A percentile compares a stretch with the other conserved stretches of the same genome.
Evolutionary conservation across 1,284 basidiomycete genomes (phyloP).

Genomic region (Fereydounia khargensis): DNA sequence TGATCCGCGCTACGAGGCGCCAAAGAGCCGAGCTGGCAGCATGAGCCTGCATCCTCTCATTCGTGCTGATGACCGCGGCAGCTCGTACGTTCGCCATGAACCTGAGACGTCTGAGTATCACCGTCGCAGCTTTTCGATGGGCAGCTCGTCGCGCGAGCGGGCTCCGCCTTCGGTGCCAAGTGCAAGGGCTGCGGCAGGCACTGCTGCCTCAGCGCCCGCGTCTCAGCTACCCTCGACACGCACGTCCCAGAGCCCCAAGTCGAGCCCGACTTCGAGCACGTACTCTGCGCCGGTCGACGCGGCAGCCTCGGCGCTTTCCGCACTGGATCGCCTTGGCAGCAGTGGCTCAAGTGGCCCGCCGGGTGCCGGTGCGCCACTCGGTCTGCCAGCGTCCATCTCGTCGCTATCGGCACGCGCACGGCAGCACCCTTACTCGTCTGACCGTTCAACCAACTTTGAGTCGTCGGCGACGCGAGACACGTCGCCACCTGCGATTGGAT

Average conservation of each 20-base stretch:
- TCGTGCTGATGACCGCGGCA: background rate
- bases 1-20: background rate
- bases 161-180: constrained; percentile 8
- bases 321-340: background rate
- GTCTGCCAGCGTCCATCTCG: constrained; percentile 1
- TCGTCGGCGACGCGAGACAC: constrained; percentile 1
- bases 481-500: background rate
- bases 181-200: background rate
- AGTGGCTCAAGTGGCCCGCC: background rate
- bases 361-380: constrained; percentile 4
- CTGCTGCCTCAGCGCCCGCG: constrained; percentile 18
- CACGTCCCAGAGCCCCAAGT: constrained; percentile 35
- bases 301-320: constrained; percentile 11
- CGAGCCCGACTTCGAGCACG: constrained; percentile 26
- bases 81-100: background rate
- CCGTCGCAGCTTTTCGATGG: constrained; percentile 22
- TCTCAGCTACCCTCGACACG: constrained; percentile 24
- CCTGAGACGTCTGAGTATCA: constrained; percentile 9
- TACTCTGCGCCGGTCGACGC: constrained; percentile 26
- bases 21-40: background rate
- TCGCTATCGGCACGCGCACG: constrained; percentile 17
- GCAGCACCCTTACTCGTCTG: constrained; percentile 36
- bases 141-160: constrained; percentile 25
- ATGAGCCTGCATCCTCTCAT: background rate
- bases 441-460: constrained; percentile 28